Conservation (phyloP, 1,284 basidiomycete genomes). For the Apiotrichum mycotoxinovorans region DNA sequence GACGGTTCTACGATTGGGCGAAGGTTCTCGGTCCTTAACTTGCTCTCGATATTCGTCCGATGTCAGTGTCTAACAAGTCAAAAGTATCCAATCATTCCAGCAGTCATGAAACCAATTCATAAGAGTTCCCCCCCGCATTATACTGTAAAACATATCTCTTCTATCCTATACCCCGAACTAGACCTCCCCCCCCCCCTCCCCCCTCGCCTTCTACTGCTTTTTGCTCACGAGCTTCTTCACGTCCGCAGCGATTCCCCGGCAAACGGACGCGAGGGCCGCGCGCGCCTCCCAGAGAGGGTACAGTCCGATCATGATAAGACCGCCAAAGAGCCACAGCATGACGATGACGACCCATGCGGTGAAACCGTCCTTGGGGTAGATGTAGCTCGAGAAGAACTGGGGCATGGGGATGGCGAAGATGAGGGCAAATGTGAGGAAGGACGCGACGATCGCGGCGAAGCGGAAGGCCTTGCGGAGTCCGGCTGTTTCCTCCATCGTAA, state of each 20-base stretch:
- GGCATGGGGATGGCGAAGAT: conserved; percentile 70
- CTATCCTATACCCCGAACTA: neutral
- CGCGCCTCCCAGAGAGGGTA: conserved; percentile 82
- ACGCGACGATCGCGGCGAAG: conserved; percentile 69
- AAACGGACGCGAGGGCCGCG: conserved; percentile 60
- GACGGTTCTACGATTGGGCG: too few relatives aligned
- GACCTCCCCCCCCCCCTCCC: neutral
- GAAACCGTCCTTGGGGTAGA: conserved; percentile 66
- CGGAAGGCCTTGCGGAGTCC: conserved; percentile 65
- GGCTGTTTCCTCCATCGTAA: conserved; percentile 24
- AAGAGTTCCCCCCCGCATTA: too few relatives aligned
- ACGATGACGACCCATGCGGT: conserved; percentile 64
- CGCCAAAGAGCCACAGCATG: conserved; percentile 76
- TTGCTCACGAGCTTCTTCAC: neutral
- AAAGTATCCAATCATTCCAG: too few relatives aligned
- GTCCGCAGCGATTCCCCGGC: conserved; percentile 11
- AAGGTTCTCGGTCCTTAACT: too few relatives aligned
- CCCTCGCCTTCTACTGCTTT: too few relatives aligned
- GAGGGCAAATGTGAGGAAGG: conserved; percentile 54
- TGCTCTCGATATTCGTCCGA: too few relatives aligned
- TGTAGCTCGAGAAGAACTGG: conserved; percentile 71
- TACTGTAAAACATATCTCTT: too few relatives aligned
- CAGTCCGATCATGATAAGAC: conserved; percentile 69
- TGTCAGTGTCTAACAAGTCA: too few relatives aligned
- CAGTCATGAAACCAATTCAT: too few relatives aligned